Percentiles rank a stretch among this genome's conserved stretches.
Conservation (phyloP, 345 rosid species). For the Salix caprea region DNA sequence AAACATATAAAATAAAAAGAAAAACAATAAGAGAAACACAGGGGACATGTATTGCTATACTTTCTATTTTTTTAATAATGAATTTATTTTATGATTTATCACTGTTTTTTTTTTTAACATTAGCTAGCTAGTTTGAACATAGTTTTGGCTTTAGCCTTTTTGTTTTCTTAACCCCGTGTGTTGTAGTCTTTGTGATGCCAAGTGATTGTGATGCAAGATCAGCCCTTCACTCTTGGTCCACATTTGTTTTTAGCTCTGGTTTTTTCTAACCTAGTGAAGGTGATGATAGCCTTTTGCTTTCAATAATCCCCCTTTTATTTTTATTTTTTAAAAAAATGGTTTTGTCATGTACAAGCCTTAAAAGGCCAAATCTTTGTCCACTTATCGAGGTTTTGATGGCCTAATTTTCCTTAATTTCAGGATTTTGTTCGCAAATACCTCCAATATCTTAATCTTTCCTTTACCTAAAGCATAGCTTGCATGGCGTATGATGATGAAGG, state of each 20-base stretch:
- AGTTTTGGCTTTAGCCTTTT: not conserved
- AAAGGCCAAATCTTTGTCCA: slow-evolving; percentile 10
- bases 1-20: no score
- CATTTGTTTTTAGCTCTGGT: slow-evolving; percentile 8
- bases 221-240: not conserved
- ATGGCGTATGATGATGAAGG: not conserved
- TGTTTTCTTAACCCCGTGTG: not conserved
- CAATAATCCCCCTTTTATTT: not conserved
- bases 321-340: not conserved
- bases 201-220: not conserved
- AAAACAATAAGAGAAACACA: no score
- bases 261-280: not conserved
- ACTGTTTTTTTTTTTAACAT: no score
- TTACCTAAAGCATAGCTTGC: not conserved
- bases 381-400: not conserved
- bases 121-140: not conserved
- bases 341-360: not conserved
- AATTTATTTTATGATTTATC: no score
- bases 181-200: not conserved
- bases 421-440: slow-evolving; percentile 9
- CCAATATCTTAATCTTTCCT: not conserved
- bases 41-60: no score
- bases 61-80: no score
- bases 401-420: slow-evolving; percentile 22
- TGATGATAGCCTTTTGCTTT: slow-evolving; percentile 5